Percentiles rank a stretch among this genome's conserved stretches.
Conservation (phyloP, 805 yeast genomes). For the Metschnikowia vanudenii region DNA sequence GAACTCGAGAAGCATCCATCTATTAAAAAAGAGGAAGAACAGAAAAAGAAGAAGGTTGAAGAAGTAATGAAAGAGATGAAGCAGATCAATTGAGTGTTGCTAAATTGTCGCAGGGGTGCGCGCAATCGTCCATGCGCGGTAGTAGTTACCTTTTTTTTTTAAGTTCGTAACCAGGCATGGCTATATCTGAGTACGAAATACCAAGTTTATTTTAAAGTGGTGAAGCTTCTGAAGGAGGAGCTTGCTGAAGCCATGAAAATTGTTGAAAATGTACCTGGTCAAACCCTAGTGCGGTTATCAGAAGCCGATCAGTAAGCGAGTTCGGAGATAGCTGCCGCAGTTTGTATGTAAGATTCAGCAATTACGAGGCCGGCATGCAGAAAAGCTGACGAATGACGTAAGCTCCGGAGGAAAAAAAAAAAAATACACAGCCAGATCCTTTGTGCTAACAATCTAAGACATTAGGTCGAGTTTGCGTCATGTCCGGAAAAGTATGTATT, state of each 20-base stretch:
- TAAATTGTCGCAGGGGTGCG: background rate
- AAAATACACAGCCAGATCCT: conserved; percentile 2
- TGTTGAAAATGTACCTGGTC: too few species aligned
- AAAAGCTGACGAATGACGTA: conserved; percentile 13
- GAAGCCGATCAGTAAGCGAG: background rate
- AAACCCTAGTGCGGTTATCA: background rate
- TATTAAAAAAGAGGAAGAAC: conserved; percentile 27
- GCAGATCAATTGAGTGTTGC: conserved; percentile 2
- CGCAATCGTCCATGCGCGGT: background rate
- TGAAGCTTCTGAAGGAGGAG: too few species aligned
- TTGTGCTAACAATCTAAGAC: background rate
- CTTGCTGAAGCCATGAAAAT: too few species aligned
- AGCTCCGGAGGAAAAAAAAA: conserved; percentile 13
- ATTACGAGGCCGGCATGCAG: conserved; percentile 12
- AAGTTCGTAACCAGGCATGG: background rate
- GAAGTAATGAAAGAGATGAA: conserved; percentile 19
- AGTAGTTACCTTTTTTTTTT: background rate
- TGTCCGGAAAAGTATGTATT: conserved; percentile 25
- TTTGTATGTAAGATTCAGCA: conserved; percentile 12
- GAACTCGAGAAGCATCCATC: conserved; percentile 36
- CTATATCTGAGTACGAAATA: background rate
- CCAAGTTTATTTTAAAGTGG: background rate
- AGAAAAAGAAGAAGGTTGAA: conserved; percentile 26
- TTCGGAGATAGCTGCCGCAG: background rate
- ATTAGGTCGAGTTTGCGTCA: conserved; percentile 8